Conservation (phyloP, 2,329 filamentous ascomycete genomes). For the Aureobasidium zeae region DNA sequence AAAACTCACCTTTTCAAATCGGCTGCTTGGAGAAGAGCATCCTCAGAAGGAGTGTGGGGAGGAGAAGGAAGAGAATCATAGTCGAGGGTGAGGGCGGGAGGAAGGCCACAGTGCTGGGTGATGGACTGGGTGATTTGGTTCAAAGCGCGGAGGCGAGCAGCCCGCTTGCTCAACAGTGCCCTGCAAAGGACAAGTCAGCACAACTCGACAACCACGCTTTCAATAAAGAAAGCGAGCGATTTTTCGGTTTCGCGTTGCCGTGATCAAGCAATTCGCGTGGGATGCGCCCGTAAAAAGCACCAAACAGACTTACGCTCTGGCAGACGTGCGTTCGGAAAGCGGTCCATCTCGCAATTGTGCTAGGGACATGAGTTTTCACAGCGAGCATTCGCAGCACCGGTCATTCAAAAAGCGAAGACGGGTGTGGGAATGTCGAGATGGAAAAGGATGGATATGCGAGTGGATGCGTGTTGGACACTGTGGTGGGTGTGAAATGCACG, state of each 20-base stretch:
- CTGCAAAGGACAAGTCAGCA: slow-evolving; percentile 26
- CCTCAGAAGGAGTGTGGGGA: slow-evolving; percentile 40
- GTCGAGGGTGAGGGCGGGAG: slow-evolving; percentile 38
- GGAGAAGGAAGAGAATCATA: slow-evolving; percentile 35
- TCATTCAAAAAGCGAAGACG: slow-evolving; percentile 29
- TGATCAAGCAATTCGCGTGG: slow-evolving; percentile 23
- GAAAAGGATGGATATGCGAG: slow-evolving; percentile 9
- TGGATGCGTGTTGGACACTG: slow-evolving; percentile 5
- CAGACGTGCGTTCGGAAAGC: slow-evolving; percentile 33
- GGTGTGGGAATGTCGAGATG: slow-evolving; percentile 9
- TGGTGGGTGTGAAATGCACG: neutral
- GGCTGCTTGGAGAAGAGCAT: slow-evolving; percentile 48
- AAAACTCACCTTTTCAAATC: slow-evolving; percentile 47
- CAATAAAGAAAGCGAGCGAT: slow-evolving; percentile 33
- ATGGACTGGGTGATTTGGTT: slow-evolving; percentile 67
- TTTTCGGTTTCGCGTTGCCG: slow-evolving; percentile 32
- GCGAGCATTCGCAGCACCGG: slow-evolving; percentile 38
- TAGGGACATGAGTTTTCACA: slow-evolving; percentile 40
- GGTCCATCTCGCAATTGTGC: slow-evolving; percentile 35
- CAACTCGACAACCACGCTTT: slow-evolving; percentile 31
- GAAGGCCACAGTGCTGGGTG: slow-evolving; percentile 17
- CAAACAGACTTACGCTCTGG: slow-evolving; percentile 35
- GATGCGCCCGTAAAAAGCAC: slow-evolving; percentile 26
- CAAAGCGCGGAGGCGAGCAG: slow-evolving; percentile 83
- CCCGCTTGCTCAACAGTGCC: slow-evolving; percentile 63